Evolutionary conservation across 2,329 filamentous ascomycete genomes (phyloP), one percentile per base, ranked within the genome.

Genomic region (Acrocalymma vagum): DNA sequence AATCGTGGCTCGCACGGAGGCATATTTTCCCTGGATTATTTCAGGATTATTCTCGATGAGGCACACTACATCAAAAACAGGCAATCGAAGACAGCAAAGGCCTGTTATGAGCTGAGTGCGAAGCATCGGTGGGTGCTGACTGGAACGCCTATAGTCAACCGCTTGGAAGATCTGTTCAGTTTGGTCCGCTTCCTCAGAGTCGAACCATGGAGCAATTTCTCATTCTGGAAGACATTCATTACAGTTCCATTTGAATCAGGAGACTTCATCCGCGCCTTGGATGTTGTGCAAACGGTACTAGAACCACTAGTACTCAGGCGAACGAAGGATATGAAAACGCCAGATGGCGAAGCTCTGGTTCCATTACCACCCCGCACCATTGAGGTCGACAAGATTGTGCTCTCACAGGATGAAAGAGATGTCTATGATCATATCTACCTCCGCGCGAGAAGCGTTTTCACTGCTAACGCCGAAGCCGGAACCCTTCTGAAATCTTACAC

Each of bases 191-290:
- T 97, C 71, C 75, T 99, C 9, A 86, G 90, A 41, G 94, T 99
- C 4, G 93, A 97, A 65, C 94, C 94, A 0, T 99, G 94, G 94
- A 94, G 88, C 61, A 97, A 97, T 67, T 99, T 99, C 69, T 96
- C 92, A 0, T 99, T 96, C 72, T 99, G 94, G 94, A 92, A 92
- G 65, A 97, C 94, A 0, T 99, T 99, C 67, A 97, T 99, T 62
- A 99, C 94, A 0, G 86, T 95, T 1, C 94, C 94, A 0, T 99
- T 99, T 52, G 94, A 99, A 68, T 93, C 90, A 0, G 94, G 94
- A 54, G 88, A 99, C 50, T 96, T 95, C 63, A 84, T 96, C 55
- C 86, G 92, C 4, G 94, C 94, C 1, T 78, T 99, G 6, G 94
- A 97, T 63, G 94, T 99, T 2, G 94, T 99, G 2, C 94, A 99